phyloP scores from a whole-genome alignment of 495 filamentous ascomycete species.

The Neurospora hispaniola region DNA sequence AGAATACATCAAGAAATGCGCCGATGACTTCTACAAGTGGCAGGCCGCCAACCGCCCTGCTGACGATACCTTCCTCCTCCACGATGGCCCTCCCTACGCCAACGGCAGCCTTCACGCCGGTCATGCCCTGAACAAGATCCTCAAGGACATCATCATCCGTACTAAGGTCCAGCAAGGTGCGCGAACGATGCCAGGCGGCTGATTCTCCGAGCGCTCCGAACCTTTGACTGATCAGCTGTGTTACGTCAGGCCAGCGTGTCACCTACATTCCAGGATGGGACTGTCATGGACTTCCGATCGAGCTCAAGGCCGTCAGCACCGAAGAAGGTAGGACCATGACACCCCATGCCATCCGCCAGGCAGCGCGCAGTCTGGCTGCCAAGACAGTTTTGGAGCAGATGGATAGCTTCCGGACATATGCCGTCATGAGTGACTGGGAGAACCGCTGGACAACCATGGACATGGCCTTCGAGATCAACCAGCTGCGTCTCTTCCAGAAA shows the following conservation, averaged over 20 bases:
- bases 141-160: slow-evolving; percentile 87
- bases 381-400: slow-evolving; percentile 73
- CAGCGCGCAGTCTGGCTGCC: slow-evolving; percentile 64
- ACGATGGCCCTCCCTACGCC: slow-evolving; percentile 96
- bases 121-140: slow-evolving; percentile 95
- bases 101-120: slow-evolving; percentile 91
- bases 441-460: slow-evolving; percentile 89
- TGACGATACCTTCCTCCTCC: slow-evolving; percentile 61
- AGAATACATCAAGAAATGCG: slow-evolving; percentile 64
- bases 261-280: slow-evolving; percentile 96
- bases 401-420: slow-evolving; percentile 70
- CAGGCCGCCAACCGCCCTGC: slow-evolving; percentile 52
- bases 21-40: slow-evolving; percentile 84
- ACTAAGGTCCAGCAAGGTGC: slow-evolving; percentile 64
- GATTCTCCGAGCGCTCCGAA: background rate
- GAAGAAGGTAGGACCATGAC: slow-evolving; percentile 24
- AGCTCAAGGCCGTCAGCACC: slow-evolving; percentile 81
- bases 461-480: slow-evolving; percentile 70
- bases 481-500: slow-evolving; percentile 72
- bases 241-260: slow-evolving; percentile 44
- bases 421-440: slow-evolving; percentile 93
- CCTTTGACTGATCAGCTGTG: background rate
- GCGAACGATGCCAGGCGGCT: slow-evolving; percentile 2
- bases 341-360: slow-evolving; percentile 45
- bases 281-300: slow-evolving; percentile 95